A percentile compares a stretch with the other conserved stretches of the same genome.
Conservation (phyloP, 345 rosid species). For the Melastoma malabathricum region DNA sequence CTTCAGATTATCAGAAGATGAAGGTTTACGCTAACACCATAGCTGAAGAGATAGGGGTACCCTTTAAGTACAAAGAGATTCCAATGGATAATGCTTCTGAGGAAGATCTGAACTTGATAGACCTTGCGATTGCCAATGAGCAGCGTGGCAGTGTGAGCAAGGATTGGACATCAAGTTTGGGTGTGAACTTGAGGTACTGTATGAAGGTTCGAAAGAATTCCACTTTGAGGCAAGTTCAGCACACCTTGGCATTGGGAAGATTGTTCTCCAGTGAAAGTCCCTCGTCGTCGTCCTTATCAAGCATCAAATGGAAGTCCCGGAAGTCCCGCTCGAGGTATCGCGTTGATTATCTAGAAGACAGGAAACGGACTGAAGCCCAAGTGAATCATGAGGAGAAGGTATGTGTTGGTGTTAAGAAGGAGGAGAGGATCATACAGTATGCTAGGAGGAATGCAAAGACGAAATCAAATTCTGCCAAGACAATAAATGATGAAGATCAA, state of each 20-base stretch:
- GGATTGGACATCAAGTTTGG: slow-evolving; percentile 88
- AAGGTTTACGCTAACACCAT: slow-evolving; percentile 71
- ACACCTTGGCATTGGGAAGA: slow-evolving; percentile 64
- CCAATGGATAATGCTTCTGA: slow-evolving; percentile 46
- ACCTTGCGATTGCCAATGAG: slow-evolving; percentile 68
- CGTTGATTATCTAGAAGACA: slow-evolving; percentile 16
- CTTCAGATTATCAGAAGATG: slow-evolving; percentile 81
- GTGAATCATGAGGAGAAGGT: slow-evolving; percentile 11
- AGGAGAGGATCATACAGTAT: slow-evolving; percentile 56
- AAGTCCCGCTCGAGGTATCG: slow-evolving; percentile 64
- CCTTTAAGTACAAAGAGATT: slow-evolving; percentile 55
- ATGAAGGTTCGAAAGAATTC: slow-evolving; percentile 71
- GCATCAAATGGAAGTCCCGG: slow-evolving; percentile 57
- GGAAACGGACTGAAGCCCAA: slow-evolving; percentile 17
- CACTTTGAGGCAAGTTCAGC: slow-evolving; percentile 52
- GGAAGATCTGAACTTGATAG: slow-evolving; percentile 70
- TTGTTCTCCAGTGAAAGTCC: slow-evolving; percentile 38
- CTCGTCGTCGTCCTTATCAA: slow-evolving; percentile 26
- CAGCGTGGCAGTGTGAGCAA: slow-evolving; percentile 35
- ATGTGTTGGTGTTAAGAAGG: slow-evolving; percentile 18
- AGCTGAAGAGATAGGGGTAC: slow-evolving; percentile 53
- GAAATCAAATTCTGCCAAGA: slow-evolving; percentile 25
- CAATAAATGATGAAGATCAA: slow-evolving; percentile 10
- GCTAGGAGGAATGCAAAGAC: slow-evolving; percentile 55
- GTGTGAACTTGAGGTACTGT: slow-evolving; percentile 64